These are phyloP conservation scores for Ilex aquifolium DNA, from an alignment of 257 asterid genomes.

Conservation along the genomic window DNA sequence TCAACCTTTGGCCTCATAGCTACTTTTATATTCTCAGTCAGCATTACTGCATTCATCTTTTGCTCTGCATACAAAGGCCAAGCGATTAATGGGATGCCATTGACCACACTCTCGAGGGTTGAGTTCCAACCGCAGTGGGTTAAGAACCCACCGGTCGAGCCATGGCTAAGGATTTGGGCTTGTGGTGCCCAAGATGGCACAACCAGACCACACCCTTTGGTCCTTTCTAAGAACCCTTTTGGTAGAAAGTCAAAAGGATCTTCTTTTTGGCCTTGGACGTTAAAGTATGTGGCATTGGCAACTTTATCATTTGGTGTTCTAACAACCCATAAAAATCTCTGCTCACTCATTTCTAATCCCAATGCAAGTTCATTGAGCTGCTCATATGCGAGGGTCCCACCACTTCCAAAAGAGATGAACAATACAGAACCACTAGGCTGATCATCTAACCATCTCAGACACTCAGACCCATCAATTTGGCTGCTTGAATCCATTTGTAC, in stretches of 20 bases:
- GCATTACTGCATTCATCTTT: conserved; percentile 54
- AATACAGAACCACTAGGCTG: conserved; percentile 20
- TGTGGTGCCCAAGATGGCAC: conserved; percentile 39
- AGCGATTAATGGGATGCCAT: conserved; percentile 62
- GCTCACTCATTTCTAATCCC: not conserved
- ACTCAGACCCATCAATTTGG: not conserved
- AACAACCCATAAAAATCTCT: not conserved
- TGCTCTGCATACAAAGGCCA: conserved; percentile 93
- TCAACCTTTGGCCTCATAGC: conserved; percentile 46
- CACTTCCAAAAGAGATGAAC: conserved; percentile 25
- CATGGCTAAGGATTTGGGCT: conserved; percentile 19
- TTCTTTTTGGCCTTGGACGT: not conserved
- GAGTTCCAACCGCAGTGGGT: conserved; percentile 80
- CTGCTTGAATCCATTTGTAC: conserved; percentile 24
- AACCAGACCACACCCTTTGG: conserved; percentile 22
- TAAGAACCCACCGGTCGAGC: conserved; percentile 26
- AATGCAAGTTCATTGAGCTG: not conserved
- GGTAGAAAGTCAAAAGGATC: conserved; percentile 19
- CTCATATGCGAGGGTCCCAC: conserved; percentile 16
- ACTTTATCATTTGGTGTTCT: not conserved
- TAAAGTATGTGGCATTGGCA: not conserved
- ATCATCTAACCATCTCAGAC: conserved; percentile 21
- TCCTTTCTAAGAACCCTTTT: conserved; percentile 22
- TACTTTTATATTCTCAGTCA: conserved; percentile 39
- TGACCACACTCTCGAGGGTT: conserved; percentile 37